These are phyloP conservation scores for Clarireedia paspali DNA, from an alignment of 2,329 filamentous ascomycete genomes.

Conservation along the genomic window DNA sequence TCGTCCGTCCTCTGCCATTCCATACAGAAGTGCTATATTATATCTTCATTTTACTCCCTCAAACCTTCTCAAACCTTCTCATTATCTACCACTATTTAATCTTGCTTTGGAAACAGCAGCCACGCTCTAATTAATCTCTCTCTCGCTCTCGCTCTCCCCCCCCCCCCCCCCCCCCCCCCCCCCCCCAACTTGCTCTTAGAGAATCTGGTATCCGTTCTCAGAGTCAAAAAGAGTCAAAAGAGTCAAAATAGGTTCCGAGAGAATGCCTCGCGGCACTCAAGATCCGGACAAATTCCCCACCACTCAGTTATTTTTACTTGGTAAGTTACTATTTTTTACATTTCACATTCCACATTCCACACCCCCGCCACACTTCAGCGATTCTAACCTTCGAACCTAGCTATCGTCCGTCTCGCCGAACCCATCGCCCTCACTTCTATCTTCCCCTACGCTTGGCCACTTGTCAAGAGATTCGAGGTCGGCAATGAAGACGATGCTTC, in stretches of 20 bases:
- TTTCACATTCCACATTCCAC: constrained; percentile 1
- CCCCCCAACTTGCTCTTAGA: background rate
- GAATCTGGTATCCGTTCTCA: background rate
- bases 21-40: background rate
- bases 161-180: background rate
- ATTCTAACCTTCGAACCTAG: constrained; percentile 36
- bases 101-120: too few relatives aligned
- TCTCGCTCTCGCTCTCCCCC: background rate
- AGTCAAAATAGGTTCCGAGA: constrained; percentile 13
- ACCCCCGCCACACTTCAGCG: constrained; percentile 1
- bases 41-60: background rate
- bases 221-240: constrained; percentile 14
- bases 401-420: constrained; percentile 86
- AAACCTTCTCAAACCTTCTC: background rate
- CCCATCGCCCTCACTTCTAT: constrained; percentile 90
- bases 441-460: constrained; percentile 83
- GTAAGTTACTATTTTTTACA: constrained; percentile 41
- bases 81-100: too few relatives aligned
- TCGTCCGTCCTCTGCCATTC: background rate
- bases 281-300: constrained; percentile 72
- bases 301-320: constrained; percentile 74
- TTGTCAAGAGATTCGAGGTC: constrained; percentile 69
- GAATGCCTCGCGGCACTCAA: constrained; percentile 30
- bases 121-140: background rate
- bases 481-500: constrained; percentile 69